Base-by-base conservation (phyloP, 2,329 filamentous ascomycete genomes). In the Paecilomyces variotii region DNA sequence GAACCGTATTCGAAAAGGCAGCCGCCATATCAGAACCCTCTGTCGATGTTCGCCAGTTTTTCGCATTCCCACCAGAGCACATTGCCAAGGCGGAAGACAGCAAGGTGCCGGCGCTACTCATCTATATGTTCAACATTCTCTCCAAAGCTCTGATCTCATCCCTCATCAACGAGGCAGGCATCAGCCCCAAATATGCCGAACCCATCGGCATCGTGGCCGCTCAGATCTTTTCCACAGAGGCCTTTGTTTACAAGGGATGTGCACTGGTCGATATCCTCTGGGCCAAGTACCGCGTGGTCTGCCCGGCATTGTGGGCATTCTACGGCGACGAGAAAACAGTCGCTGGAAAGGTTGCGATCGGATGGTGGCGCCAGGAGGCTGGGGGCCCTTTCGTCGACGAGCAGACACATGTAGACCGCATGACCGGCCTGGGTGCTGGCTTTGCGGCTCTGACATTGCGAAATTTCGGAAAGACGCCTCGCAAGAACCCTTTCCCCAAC, bases 251-350 rank as follows among this genome's bases (percentile, higher is more conserved):
- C 80, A 82, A 86, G 55, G 87, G 85, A 7, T 75, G 82, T 54
- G 82, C 87, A 0, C 79, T 96, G 59, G 87, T 91, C 56, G 90
- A 95, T 69, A 89, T 97, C 60, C 80, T 97, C 30, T 87, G 96
- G 67, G 87, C 92, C 57, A 97, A 97, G 73, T 89, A 90, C 67
- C 86, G 91, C 60, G 80, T 89, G 14, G 80, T 84, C 2, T 96
- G 91, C 67, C 93, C 94, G 0, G 87, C 91, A 1, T 79, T 99
- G 0, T 97, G 95, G 70, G 93, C 93, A 19, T 84, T 92, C 63
- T 82, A 84, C 51, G 92, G 90, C 26, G 85, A 80, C 61, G 90
- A 96, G 70, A 86, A 81, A 61, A 95, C 87, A 0, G 82, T 85
- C 53, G 78, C 79, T 10, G 91, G 90, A 0, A 83, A 87, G 11